phyloP scores from a whole-genome alignment of 108 stramenopile species.

The Nitzschia sp. region DNA sequence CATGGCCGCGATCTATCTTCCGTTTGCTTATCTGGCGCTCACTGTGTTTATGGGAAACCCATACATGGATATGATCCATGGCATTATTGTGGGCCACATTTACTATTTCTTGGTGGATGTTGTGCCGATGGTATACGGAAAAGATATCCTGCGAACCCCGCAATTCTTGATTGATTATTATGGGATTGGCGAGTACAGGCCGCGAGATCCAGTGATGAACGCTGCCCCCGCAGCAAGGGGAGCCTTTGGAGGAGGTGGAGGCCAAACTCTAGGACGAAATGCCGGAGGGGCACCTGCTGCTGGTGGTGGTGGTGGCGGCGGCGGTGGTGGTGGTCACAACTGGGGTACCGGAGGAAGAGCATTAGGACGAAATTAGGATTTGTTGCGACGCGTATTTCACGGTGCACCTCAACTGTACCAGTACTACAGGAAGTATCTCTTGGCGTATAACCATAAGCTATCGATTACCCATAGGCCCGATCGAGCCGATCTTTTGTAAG shows the following conservation, averaged over 20 bases:
- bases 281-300: background rate
- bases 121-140: slow-evolving; percentile 80
- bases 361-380: slow-evolving; percentile 21
- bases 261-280: too few species aligned
- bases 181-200: slow-evolving; percentile 80
- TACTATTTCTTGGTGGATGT: slow-evolving; percentile 92
- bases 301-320: slow-evolving; percentile 13
- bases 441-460: too few species aligned
- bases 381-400: background rate
- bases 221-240: slow-evolving; percentile 26
- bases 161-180: slow-evolving; percentile 81
- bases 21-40: slow-evolving; percentile 81
- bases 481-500: slow-evolving; percentile 75
- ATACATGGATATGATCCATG: slow-evolving; percentile 68
- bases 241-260: slow-evolving; percentile 41
- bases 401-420: background rate
- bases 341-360: slow-evolving; percentile 29
- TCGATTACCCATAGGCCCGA: slow-evolving; percentile 62
- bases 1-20: slow-evolving; percentile 77
- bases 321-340: slow-evolving; percentile 19
- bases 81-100: slow-evolving; percentile 78
- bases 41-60: slow-evolving; percentile 74
- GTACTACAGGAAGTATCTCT: background rate
- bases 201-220: slow-evolving; percentile 29
- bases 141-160: slow-evolving; percentile 81